These are phyloP conservation scores for Rosa chinensis DNA, from an alignment of 306 rosid genomes.

Conservation along the genomic window DNA sequence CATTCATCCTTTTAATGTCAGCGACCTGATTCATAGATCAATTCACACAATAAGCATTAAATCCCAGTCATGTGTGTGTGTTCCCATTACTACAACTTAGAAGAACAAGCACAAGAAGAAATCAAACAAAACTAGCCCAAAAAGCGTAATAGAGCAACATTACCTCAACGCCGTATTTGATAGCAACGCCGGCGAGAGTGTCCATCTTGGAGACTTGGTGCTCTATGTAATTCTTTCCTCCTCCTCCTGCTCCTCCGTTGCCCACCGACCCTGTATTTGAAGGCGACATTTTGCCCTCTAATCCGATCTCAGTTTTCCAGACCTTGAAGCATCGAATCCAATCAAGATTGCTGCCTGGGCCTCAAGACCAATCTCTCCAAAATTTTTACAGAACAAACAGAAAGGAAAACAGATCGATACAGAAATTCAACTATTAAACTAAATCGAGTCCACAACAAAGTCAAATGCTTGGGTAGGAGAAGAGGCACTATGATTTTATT, in stretches of 20 bases:
- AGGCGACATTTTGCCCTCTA: slow-evolving; percentile 57
- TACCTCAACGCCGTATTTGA: slow-evolving; percentile 93
- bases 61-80: too few species aligned
- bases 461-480: slow-evolving; percentile 3
- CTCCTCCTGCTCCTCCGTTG: slow-evolving; percentile 5
- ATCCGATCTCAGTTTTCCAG: slow-evolving; percentile 7
- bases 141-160: neutral
- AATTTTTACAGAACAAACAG: neutral
- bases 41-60: slow-evolving; percentile 8
- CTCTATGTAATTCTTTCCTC: slow-evolving; percentile 53
- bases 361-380: neutral
- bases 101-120: neutral
- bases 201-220: slow-evolving; percentile 79
- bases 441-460: slow-evolving; percentile 10
- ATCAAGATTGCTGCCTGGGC: neutral
- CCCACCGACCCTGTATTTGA: slow-evolving; percentile 30
- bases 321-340: neutral
- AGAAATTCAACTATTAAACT: neutral
- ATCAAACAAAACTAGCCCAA: neutral
- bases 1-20: slow-evolving; percentile 80
- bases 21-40: slow-evolving; percentile 54
- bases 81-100: neutral
- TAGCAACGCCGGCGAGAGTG: slow-evolving; percentile 88
- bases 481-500: neutral
- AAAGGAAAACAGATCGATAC: slow-evolving; percentile 11